Evolutionary conservation across 148 eudicot species (phyloP).

Genomic region (Talinum fruticosum): DNA sequence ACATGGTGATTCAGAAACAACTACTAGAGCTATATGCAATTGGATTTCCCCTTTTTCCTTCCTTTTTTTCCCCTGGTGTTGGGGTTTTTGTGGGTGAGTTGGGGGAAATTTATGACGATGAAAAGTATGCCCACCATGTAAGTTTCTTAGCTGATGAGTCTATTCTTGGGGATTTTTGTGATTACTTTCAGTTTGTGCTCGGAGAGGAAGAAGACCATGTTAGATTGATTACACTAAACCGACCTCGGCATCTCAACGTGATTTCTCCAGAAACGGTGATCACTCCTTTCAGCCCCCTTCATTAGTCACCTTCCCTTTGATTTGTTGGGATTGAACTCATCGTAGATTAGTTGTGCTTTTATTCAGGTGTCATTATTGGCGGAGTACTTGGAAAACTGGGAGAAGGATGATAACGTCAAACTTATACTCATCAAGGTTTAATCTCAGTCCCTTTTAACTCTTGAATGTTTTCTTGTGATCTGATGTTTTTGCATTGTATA

Average conservation of each 20-base stretch:
- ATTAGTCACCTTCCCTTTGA: background rate
- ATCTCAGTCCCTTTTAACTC: background rate
- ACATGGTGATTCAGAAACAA: background rate
- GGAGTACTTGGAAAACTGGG: conserved; percentile 84
- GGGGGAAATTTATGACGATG: background rate
- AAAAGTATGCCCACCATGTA: background rate
- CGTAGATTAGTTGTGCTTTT: conserved; percentile 14
- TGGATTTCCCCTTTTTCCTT: no score
- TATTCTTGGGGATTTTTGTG: background rate
- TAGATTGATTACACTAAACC: conserved; percentile 76
- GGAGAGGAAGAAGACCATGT: conserved; percentile 63
- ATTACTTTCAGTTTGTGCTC: conserved; percentile 61
- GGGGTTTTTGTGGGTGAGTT: no score
- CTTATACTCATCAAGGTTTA: conserved; percentile 82
- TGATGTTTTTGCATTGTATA: background rate
- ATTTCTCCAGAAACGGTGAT: conserved; percentile 77
- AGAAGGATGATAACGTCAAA: conserved; percentile 66
- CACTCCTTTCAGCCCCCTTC: background rate
- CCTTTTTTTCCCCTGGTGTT: no score
- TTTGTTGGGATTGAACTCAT: background rate
- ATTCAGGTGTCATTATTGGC: conserved; percentile 72
- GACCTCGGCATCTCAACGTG: conserved; percentile 85
- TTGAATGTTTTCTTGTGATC: background rate
- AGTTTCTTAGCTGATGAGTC: background rate
- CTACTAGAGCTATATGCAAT: background rate